Percentiles rank a stretch among this genome's conserved stretches.
These are phyloP conservation scores for Yamagishiella unicocca DNA, from an alignment of 139 green algal genomes.

Conservation along the genomic window DNA sequence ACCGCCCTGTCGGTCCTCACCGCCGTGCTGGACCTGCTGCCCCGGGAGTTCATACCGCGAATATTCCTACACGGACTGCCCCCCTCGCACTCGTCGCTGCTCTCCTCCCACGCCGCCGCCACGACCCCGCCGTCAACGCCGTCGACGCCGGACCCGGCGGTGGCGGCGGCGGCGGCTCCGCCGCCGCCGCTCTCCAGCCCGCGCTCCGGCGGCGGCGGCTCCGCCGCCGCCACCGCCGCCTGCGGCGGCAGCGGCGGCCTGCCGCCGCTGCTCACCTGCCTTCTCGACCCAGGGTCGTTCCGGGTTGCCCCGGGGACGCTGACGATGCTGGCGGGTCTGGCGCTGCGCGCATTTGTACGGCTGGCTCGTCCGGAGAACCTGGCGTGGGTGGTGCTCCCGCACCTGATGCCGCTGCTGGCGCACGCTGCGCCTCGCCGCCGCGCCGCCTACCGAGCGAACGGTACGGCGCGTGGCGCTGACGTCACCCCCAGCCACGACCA, in stretches of 20 bases:
- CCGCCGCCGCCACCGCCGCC: too few species aligned
- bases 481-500: neutral
- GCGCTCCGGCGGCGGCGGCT: neutral
- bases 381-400: conserved; percentile 16
- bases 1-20: neutral
- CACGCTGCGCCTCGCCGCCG: neutral
- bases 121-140: neutral
- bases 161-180: neutral
- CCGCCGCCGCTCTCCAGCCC: neutral
- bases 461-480: neutral
- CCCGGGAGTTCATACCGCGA: conserved; percentile 14
- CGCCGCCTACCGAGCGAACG: conserved; percentile 11
- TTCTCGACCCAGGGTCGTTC: neutral
- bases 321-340: conserved; percentile 1
- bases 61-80: conserved; percentile 6
- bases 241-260: neutral
- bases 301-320: neutral
- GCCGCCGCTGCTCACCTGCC: conserved; percentile 24
- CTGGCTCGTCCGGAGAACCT: conserved; percentile 35
- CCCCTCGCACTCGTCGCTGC: neutral
- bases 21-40: conserved; percentile 18
- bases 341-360: neutral
- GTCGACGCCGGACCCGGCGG: neutral
- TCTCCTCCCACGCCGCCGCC: neutral
- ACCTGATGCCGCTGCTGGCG: conserved; percentile 10